Base-by-base conservation (phyloP, 805 yeast genomes). In the Candida piceae region DNA sequence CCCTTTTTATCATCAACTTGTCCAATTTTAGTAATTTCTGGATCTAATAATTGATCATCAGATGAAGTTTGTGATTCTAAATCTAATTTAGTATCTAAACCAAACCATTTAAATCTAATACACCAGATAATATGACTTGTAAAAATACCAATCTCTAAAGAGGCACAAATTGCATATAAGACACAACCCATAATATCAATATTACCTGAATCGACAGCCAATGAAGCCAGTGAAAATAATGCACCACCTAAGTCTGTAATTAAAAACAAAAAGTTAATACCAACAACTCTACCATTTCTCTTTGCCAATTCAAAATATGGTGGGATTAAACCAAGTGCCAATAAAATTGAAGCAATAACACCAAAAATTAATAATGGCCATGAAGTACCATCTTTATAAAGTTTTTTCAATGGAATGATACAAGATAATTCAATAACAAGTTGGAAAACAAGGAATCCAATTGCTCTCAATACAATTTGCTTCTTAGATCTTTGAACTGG, bases 141-240 rank as follows among this genome's bases (percentile, higher is more conserved):
- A 48, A 84, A 76, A 11, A 89, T 84, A 0, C 96, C 97, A 2
- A 80, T 36, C 52, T 89, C 97, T 57, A 88, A 53, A 1, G 60
- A 75, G 4, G 88, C 76, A 24, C 89, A 88, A 15, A 87, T 68
- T 9, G 76, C 68, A 55, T 89, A 89, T 25, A 89, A 67, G 0
- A 84, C 69, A 44, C 84, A 71, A 30, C 96, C 93, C 74, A 90
- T 70, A n/a, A 76, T 58, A 57, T 89, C 96, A 54, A 84, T 52
- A 25, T 69, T 67, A 1, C 68, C 70, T 6, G 65, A 62, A 7
- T 64, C 57, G 11, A 36, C 74, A 3, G 81, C 93, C 26, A 80
- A 69, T 1, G 68, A 58, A 31, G 74, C 68, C 44, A 84, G 68
- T 7, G 94, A 82, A 45, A 88, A 76, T 30, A 68, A 60, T 1